A percentile compares a stretch with the other conserved stretches of the same genome.
Conservation (phyloP, 2,329 filamentous ascomycete genomes). For the Aspergillus tanneri region DNA sequence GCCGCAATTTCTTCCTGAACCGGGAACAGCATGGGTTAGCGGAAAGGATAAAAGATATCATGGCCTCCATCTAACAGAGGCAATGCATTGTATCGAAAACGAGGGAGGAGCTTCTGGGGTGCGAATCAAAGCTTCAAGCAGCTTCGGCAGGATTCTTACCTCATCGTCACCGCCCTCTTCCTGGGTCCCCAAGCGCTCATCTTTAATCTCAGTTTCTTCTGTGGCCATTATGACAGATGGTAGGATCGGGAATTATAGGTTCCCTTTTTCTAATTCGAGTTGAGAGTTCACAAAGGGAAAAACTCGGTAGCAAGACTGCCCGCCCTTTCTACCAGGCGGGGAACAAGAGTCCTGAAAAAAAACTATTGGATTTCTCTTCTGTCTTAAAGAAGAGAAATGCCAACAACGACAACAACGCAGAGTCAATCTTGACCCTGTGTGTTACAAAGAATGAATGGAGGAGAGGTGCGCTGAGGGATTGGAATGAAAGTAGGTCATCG, state of each 20-base stretch:
- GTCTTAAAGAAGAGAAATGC: not conserved
- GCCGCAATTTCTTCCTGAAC: slow-evolving; percentile 73
- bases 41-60: not conserved
- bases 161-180: slow-evolving; percentile 48
- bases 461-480: slow-evolving; percentile 13
- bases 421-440: slow-evolving; percentile 5
- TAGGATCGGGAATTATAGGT: not conserved
- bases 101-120: too few relatives aligned
- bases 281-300: slow-evolving; percentile 15
- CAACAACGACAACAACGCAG: slow-evolving; percentile 1
- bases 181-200: slow-evolving; percentile 39
- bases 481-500: slow-evolving; percentile 13
- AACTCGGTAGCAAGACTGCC: slow-evolving; percentile 17
- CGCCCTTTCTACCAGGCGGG: slow-evolving; percentile 16
- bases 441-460: slow-evolving; percentile 8
- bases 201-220: slow-evolving; percentile 38
- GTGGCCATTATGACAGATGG: slow-evolving; percentile 31
- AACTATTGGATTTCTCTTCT: slow-evolving; percentile 7
- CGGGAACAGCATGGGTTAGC: slow-evolving; percentile 7
- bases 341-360: slow-evolving; percentile 9
- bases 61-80: not conserved
- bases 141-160: slow-evolving; percentile 30
- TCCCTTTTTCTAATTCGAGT: not conserved
- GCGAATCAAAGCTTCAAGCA: not conserved
- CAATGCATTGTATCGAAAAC: not conserved